Evolutionary conservation across 2,329 filamentous ascomycete genomes (phyloP).

Genomic region (Atkinsonella hypoxylon): DNA sequence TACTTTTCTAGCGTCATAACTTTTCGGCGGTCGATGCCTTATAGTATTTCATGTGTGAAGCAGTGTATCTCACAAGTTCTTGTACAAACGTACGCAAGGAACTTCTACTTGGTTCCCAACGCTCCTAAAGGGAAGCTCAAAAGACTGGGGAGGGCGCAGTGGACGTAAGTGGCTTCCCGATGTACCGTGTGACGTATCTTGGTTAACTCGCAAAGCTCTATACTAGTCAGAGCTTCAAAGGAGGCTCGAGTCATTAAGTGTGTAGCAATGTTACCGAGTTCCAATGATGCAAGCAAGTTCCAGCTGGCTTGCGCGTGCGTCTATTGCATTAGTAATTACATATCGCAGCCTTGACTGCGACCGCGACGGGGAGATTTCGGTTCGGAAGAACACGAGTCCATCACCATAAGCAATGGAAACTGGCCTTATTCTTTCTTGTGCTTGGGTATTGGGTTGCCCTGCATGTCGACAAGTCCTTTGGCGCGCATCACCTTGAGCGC

Average conservation of each 20-base stretch:
- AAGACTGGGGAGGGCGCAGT: no score
- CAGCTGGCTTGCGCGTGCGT: neutral
- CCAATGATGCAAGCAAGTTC: neutral
- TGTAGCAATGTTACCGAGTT: neutral
- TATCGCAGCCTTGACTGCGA: neutral
- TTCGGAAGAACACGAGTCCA: neutral
- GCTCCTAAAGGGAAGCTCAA: no score
- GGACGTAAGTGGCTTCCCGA: no score
- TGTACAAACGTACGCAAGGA: no score
- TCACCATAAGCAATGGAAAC: neutral
- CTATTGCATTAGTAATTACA: neutral
- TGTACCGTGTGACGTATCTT: neutral
- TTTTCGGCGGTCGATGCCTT: no score
- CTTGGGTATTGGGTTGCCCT: constrained; percentile 26
- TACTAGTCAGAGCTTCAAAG: neutral
- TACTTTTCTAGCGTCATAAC: no score
- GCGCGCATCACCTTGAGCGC: constrained; percentile 30
- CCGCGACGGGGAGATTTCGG: neutral
- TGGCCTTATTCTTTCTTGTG: constrained; percentile 15
- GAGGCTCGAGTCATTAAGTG: constrained; percentile 4
- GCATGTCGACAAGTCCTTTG: constrained; percentile 32
- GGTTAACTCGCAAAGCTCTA: neutral
- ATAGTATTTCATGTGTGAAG: no score
- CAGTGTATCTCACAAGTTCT: no score
- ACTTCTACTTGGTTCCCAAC: no score